A percentile compares a stretch with the other conserved stretches of the same genome.
These are phyloP conservation scores for Prunus fruticosa DNA, from an alignment of 306 rosid species.

Conservation along the genomic window DNA sequence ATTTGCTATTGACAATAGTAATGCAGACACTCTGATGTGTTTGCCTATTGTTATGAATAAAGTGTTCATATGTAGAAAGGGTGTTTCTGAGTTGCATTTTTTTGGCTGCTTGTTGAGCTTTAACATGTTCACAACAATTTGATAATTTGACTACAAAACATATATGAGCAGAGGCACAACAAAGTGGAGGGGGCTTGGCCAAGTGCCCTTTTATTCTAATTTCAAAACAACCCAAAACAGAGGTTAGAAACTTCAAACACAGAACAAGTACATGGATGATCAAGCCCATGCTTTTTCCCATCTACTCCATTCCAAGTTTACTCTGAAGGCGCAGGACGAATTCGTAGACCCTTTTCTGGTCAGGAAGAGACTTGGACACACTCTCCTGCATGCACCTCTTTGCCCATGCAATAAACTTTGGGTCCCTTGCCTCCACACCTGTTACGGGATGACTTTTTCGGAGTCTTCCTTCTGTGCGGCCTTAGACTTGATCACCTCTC, in stretches of 20 bases:
- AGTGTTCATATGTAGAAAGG: no score
- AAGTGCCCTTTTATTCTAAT: not conserved
- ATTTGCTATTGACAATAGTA: no score
- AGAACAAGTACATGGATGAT: not conserved
- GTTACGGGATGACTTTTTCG: no score
- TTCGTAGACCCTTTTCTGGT: slow-evolving; percentile 19
- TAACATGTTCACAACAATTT: no score
- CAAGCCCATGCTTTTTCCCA: not conserved
- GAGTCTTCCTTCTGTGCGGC: no score
- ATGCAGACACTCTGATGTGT: no score
- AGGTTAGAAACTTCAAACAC: not conserved
- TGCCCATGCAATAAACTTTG: slow-evolving; percentile 15
- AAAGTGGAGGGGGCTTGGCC: not conserved
- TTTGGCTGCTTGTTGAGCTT: no score
- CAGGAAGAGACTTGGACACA: slow-evolving; percentile 30
- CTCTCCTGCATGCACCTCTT: slow-evolving; percentile 17
- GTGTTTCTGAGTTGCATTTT: no score
- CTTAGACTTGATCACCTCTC: no score
- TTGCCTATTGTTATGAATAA: no score
- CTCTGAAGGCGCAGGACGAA: slow-evolving; percentile 14
- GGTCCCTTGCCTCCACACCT: slow-evolving; percentile 10
- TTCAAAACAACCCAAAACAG: no score
- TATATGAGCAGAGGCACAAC: not conserved
- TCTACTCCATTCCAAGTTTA: slow-evolving; percentile 20
- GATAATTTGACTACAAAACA: not conserved